Percentiles rank a stretch among this genome's conserved stretches.
Conservation (phyloP, 164 flowering plant genomes). For the Umbilicus rupestris region DNA sequence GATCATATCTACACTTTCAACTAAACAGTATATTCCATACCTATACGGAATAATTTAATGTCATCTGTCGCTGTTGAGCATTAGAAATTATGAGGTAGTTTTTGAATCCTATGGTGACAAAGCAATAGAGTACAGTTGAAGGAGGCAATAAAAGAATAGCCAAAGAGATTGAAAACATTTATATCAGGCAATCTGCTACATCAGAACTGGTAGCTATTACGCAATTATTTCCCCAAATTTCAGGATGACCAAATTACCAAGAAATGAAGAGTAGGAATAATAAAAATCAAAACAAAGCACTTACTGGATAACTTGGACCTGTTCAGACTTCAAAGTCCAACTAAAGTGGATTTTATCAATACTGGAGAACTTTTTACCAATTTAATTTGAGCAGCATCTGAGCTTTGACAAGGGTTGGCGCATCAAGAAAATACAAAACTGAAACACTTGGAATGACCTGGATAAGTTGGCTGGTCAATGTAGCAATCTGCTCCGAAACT, state of each 20-base stretch:
- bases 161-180: neutral
- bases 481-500: neutral
- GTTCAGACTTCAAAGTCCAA: neutral
- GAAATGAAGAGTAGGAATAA: neutral
- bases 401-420: neutral
- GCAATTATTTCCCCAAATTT: neutral
- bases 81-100: neutral
- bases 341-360: neutral
- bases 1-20: neutral
- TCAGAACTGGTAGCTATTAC: neutral
- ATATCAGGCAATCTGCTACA: slow-evolving; percentile 2
- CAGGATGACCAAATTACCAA: neutral
- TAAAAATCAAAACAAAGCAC: neutral
- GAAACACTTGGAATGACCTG: neutral
- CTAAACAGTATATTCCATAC: neutral
- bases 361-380: neutral
- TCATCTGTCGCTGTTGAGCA: neutral
- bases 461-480: neutral
- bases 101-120: neutral
- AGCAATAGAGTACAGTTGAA: neutral
- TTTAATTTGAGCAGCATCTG: neutral
- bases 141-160: neutral
- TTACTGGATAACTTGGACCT: neutral
- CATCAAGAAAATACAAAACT: neutral
- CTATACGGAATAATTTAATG: neutral